These are phyloP conservation scores for Plicaturopsis crispa DNA, from an alignment of 768 basidiomycete genomes.

Conservation along the genomic window DNA sequence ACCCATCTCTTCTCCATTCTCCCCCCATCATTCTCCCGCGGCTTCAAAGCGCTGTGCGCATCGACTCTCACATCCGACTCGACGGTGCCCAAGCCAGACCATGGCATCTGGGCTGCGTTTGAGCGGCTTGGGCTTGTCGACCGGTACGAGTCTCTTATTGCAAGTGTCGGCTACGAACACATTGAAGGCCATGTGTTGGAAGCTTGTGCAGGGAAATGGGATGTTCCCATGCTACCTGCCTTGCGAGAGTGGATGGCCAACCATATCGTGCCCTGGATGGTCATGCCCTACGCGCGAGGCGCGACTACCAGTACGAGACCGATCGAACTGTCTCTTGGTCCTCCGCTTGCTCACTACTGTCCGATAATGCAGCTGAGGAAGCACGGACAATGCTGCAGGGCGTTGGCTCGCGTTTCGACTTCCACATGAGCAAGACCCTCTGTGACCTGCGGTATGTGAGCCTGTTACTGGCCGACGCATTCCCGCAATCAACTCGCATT, in stretches of 20 bases:
- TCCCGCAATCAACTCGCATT: neutral
- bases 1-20: slow-evolving; percentile 68
- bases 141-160: slow-evolving; percentile 77
- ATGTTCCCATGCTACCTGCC: slow-evolving; percentile 48
- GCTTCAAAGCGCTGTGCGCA: slow-evolving; percentile 61
- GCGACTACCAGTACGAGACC: slow-evolving; percentile 43
- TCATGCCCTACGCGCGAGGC: slow-evolving; percentile 67
- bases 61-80: slow-evolving; percentile 37
- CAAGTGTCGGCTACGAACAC: slow-evolving; percentile 77
- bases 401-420: slow-evolving; percentile 80
- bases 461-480: slow-evolving; percentile 2
- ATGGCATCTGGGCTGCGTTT: slow-evolving; percentile 49
- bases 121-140: slow-evolving; percentile 71
- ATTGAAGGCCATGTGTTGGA: slow-evolving; percentile 70
- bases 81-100: slow-evolving; percentile 13
- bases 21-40: slow-evolving; percentile 57
- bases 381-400: slow-evolving; percentile 66
- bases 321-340: slow-evolving; percentile 5
- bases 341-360: slow-evolving; percentile 4
- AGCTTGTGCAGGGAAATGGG: slow-evolving; percentile 67
- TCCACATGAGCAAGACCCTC: slow-evolving; percentile 86
- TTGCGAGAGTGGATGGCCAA: slow-evolving; percentile 73
- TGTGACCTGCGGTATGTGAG: slow-evolving; percentile 69
- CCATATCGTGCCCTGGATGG: slow-evolving; percentile 81
- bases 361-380: slow-evolving; percentile 61